Evolutionary conservation across 345 rosid genomes (phyloP), one percentile per base, ranked within the genome.

Genomic region (Rhodamnia rubescens): DNA sequence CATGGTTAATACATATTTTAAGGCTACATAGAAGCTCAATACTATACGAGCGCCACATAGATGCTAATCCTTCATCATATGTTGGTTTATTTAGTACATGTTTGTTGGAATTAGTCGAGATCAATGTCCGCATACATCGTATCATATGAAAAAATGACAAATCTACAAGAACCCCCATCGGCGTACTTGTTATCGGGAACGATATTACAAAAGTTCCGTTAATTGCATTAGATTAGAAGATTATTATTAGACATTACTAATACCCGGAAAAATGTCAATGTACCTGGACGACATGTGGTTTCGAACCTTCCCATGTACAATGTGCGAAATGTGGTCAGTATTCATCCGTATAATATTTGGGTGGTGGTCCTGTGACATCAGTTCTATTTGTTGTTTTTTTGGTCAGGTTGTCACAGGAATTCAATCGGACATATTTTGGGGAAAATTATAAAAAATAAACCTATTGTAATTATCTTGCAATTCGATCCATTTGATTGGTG

Each of bases 31-130:
- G 40, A 36, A 36, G 40, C 40, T 36, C 40, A 36, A 36, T 36
- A 36, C 3, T 36, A 3, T 36, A 36, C 40, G 40, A 36, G 40
- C 2, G 40, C 40, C 40, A 36, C 40, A 36, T 36, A 3, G 40
- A 36, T 6, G 47, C 47, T 5, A 59, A 13, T 14, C 2, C 69
- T 59, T 59, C 7, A 13, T 59, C 8, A 7, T 15, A 7, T 36
- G 3, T 36, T 3, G 40, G 40, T 36, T 36, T 5, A 59, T n/a
- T 59, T 32, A 59, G 3, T 27, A 59, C 6, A 13, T 1, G 0
- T 59, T 4, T 0, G 29, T 3, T 8, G 40, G 4, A 61, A 61
- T 61, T 15, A 61, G 10, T 61, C 0, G 0, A 7, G 16, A 27
- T 10, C 0, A 61, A 15, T 14, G 42, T 15, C 27, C 74, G 29